Evolutionary conservation across 1,284 basidiomycete species (phyloP).

Genomic region (Heterobasidion parviporum): DNA sequence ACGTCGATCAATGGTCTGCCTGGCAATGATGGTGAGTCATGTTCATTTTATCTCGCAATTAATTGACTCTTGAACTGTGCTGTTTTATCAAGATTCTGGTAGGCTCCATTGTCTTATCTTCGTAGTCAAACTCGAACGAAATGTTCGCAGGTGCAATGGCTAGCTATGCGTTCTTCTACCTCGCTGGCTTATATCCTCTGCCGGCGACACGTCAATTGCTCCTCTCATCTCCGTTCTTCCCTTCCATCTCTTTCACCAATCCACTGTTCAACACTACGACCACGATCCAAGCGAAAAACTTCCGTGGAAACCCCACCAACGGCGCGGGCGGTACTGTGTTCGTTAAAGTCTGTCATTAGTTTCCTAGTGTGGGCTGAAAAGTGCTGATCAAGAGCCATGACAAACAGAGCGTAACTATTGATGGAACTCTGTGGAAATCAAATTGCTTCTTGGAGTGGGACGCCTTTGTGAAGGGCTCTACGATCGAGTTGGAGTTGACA

Average conservation of each 20-base stretch:
- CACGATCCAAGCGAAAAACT: neutral
- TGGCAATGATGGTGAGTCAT: constrained; percentile 46
- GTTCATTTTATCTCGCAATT: neutral
- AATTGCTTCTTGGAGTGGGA: constrained; percentile 58
- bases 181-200: constrained; percentile 1
- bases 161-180: constrained; percentile 36
- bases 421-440: constrained; percentile 47
- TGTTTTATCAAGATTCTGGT: constrained; percentile 29
- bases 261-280: neutral
- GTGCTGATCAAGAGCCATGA: too few species aligned
- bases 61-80: neutral
- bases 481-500: constrained; percentile 41
- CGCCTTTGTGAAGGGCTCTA: constrained; percentile 40
- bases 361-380: neutral
- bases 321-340: constrained; percentile 48
- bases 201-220: neutral
- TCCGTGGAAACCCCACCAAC: constrained; percentile 36
- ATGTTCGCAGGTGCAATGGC: constrained; percentile 51
- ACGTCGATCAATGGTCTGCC: constrained; percentile 46
- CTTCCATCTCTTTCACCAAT: constrained; percentile 4
- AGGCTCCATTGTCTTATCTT: constrained; percentile 1
- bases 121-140: neutral
- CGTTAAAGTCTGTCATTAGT: constrained; percentile 32
- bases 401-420: constrained; percentile 41
- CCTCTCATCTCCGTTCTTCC: constrained; percentile 4